Base-by-base conservation (phyloP, 2,329 filamentous ascomycete genomes). In the Exophiala sp. region DNA sequence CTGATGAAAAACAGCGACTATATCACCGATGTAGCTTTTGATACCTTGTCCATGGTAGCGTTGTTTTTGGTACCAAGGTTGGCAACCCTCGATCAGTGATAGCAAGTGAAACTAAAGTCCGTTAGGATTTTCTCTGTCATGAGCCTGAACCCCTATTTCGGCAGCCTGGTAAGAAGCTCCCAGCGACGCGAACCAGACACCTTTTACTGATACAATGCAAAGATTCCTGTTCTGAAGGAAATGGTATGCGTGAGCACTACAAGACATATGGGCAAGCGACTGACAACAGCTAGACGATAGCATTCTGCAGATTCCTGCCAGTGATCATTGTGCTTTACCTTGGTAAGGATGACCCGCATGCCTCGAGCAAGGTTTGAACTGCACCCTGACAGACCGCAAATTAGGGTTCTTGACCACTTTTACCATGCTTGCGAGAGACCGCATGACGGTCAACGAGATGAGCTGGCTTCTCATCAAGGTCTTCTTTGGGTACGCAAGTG, bases 121-220 rank as follows among this genome's bases (percentile, higher is more conserved):
- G 16, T 58, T 58, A 86, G 89, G 56, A 87, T 95, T 62, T 95
- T 87, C 72, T 95, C 91, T 11, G 80, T 96, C 48, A 78, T 96
- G 59, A 92, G 88, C 67, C 71, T 96, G 60, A 90, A 90, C 64
- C 89, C 89, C 1, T 96, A 95, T 68, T 96, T 94, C 80, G 91
- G 89, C 39, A 94, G 88, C 1, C 71, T 94, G 45, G 74, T 78
- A 65, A 65, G 72, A 21, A 16, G 14, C 8, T 35, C 34, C 10
- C 9, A 5, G 7, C 7, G 3, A 7, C 16, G 21, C n/a, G 5
- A 5, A 29, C 7, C 24, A 54, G 38, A 57, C 44, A 10, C 2
- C 35, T 21, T 46, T 36, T 29, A 29, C 24, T 29, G 24, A 29
- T 29, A 29, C 7, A 29, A 29, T 43, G 46, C 40, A 52, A 62